Evolutionary conservation across 495 filamentous ascomycete species (phyloP).

Genomic region (Terfezia claveryi): DNA sequence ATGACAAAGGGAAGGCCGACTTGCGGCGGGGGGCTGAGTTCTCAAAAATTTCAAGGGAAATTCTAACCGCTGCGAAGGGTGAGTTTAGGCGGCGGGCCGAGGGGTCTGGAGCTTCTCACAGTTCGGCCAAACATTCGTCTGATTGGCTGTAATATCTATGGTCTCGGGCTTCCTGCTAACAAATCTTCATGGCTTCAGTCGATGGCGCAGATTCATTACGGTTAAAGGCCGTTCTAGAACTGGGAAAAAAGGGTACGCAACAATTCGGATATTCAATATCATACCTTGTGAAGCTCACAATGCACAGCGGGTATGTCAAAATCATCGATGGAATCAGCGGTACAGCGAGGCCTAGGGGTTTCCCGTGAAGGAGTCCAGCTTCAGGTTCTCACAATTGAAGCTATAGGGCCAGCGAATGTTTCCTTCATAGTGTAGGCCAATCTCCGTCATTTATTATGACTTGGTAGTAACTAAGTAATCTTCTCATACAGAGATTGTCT

Average conservation of each 20-base stretch:
- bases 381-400: slow-evolving; percentile 59
- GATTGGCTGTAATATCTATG: too few relatives aligned
- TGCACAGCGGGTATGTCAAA: slow-evolving; percentile 52
- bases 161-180: too few relatives aligned
- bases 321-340: slow-evolving; percentile 54
- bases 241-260: neutral
- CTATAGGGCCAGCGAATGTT: slow-evolving; percentile 53
- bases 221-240: neutral
- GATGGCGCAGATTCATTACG: neutral
- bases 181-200: neutral
- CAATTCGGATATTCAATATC: slow-evolving; percentile 25
- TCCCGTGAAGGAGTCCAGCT: slow-evolving; percentile 47
- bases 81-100: neutral
- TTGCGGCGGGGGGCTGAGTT: slow-evolving; percentile 24
- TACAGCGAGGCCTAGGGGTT: slow-evolving; percentile 68
- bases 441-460: neutral
- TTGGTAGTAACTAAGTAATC: neutral
- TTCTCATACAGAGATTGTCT: slow-evolving; percentile 30
- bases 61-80: slow-evolving; percentile 34
- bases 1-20: slow-evolving; percentile 48
- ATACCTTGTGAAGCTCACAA: slow-evolving; percentile 41
- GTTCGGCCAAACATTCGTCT: too few relatives aligned
- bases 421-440: slow-evolving; percentile 35
- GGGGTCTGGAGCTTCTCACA: too few relatives aligned
- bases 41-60: slow-evolving; percentile 29